A percentile compares a stretch with the other conserved stretches of the same genome.
These are phyloP conservation scores for Caloboletus firmus DNA, from an alignment of 1,284 basidiomycete genomes.

Conservation along the genomic window DNA sequence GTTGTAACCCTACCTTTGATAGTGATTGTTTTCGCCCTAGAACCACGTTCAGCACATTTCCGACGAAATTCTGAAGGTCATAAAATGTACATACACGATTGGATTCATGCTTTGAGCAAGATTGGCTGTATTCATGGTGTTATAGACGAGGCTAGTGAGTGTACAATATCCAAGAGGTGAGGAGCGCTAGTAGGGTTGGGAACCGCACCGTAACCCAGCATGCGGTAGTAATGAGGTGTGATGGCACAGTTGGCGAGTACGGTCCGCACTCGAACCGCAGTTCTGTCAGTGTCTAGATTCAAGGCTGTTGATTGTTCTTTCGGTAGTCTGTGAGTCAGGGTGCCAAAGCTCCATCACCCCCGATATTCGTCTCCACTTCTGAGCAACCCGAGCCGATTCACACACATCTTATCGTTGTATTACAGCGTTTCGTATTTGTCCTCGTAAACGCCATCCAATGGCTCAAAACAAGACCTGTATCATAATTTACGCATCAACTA, in stretches of 20 bases:
- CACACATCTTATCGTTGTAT: constrained; percentile 23
- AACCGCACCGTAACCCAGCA: background rate
- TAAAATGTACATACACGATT: background rate
- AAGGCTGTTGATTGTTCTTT: too few relatives aligned
- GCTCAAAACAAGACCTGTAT: constrained; percentile 28
- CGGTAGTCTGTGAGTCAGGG: too few relatives aligned
- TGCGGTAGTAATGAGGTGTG: too few relatives aligned
- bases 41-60: background rate
- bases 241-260: too few relatives aligned
- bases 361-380: background rate
- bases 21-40: background rate
- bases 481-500: constrained; percentile 38
- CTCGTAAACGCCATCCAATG: constrained; percentile 3
- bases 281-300: too few relatives aligned
- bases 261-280: too few relatives aligned
- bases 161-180: background rate
- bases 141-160: background rate
- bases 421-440: constrained; percentile 2
- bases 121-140: background rate
- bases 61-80: background rate
- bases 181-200: background rate
- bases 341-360: too few relatives aligned
- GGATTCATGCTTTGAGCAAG: background rate
- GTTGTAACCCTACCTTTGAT: background rate
- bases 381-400: constrained; percentile 2